Conservation (phyloP, 1,284 basidiomycete species). For the Farysia itapuensis region DNA sequence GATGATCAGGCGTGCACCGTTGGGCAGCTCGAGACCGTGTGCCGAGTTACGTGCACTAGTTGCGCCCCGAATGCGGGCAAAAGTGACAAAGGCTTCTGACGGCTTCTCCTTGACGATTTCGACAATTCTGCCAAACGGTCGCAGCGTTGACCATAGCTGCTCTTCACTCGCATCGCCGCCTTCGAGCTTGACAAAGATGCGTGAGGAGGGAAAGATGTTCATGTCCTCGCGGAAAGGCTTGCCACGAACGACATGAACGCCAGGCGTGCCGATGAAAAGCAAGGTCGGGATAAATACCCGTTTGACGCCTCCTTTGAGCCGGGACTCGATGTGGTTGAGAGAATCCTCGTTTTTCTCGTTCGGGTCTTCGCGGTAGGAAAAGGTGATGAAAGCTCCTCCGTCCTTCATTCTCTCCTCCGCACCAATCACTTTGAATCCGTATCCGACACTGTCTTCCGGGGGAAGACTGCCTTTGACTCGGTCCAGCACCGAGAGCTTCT, state of each 20-base stretch:
- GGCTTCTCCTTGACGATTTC: conserved; percentile 64
- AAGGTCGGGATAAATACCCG: conserved; percentile 30
- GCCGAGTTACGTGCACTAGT: conserved; percentile 81
- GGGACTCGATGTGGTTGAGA: conserved; percentile 40
- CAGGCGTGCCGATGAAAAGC: conserved; percentile 36
- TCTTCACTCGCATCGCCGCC: conserved; percentile 43
- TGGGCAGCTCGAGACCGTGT: conserved; percentile 69
- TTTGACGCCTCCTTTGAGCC: conserved; percentile 33
- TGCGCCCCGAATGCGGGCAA: conserved; percentile 67
- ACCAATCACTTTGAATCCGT: conserved; percentile 49
- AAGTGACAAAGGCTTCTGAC: conserved; percentile 39
- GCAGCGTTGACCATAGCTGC: conserved; percentile 50
- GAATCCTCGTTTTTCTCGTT: conserved; percentile 28
- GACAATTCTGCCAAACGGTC: conserved; percentile 81
- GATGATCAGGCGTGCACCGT: conserved; percentile 68
- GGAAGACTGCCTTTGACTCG: conserved; percentile 39
- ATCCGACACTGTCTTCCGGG: conserved; percentile 31
- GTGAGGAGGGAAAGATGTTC: conserved; percentile 44
- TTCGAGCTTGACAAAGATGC: conserved; percentile 43
- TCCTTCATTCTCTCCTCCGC: conserved; percentile 48
- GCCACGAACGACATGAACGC: conserved; percentile 50
- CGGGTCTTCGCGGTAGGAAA: conserved; percentile 28
- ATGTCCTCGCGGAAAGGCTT: conserved; percentile 53
- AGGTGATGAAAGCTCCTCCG: conserved; percentile 47
- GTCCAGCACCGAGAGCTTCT: conserved; percentile 32